Evolutionary conservation across 1,284 basidiomycete genomes (phyloP).

Genomic region (Austropuccinia psidii): DNA sequence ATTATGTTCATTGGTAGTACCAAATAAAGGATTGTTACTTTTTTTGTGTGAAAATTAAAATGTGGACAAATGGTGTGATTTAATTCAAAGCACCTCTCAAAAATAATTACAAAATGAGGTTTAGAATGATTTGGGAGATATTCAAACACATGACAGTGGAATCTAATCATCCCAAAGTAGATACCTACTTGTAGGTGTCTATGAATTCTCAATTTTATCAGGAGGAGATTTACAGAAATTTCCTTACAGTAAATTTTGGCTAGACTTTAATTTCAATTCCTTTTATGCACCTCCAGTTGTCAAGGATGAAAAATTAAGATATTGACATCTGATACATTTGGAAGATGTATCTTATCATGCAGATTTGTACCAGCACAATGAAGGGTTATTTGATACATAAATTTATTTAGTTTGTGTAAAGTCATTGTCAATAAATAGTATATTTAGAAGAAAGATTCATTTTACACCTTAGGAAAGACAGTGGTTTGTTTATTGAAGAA

Average conservation of each 20-base stretch:
- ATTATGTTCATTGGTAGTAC: too few species aligned
- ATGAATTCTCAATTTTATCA: background rate
- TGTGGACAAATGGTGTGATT: too few species aligned
- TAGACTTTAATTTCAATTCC: background rate
- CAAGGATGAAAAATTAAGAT: background rate
- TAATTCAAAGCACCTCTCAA: too few species aligned
- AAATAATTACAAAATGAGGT: too few species aligned
- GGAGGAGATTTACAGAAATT: background rate
- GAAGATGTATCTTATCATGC: background rate
- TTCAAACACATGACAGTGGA: too few species aligned
- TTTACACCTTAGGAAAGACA: too few species aligned
- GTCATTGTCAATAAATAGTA: background rate
- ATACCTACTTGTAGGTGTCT: conserved; percentile 12
- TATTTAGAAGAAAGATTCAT: too few species aligned
- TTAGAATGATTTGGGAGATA: too few species aligned
- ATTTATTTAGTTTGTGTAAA: conserved; percentile 22
- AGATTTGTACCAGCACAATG: background rate
- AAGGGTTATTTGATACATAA: background rate
- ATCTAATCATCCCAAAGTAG: background rate
- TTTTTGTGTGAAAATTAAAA: too few species aligned
- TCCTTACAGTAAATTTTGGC: conserved; percentile 5
- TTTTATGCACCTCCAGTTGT: conserved; percentile 17
- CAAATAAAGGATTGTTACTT: too few species aligned
- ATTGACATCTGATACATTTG: background rate
- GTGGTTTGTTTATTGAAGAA: too few species aligned